Evolutionary conservation across 2,329 filamentous ascomycete species (phyloP).

Genomic region (Immersiporthe knoxdaviesiana): DNA sequence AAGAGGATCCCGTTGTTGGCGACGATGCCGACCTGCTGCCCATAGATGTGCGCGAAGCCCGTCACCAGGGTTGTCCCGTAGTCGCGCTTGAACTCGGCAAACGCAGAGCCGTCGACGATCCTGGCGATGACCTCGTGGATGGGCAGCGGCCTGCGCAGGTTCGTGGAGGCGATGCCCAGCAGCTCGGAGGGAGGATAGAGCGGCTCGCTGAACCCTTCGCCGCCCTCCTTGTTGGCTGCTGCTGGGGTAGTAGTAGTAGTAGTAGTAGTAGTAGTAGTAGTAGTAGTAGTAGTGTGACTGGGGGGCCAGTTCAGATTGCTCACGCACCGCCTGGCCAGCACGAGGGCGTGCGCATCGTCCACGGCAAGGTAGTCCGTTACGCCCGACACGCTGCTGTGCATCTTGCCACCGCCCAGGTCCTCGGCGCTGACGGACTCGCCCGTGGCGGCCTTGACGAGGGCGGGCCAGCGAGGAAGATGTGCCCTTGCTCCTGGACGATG

Average conservation of each 20-base stretch:
- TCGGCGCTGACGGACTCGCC: slow-evolving; percentile 90
- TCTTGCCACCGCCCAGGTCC: slow-evolving; percentile 84
- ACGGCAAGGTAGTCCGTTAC: slow-evolving; percentile 96
- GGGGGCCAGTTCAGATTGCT: slow-evolving; percentile 92
- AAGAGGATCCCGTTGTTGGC: slow-evolving; percentile 97
- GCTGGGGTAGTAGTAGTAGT: slow-evolving; percentile 37
- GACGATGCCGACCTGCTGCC: slow-evolving; percentile 87
- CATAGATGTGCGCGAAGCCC: slow-evolving; percentile 87
- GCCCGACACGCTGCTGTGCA: slow-evolving; percentile 89
- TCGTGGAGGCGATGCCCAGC: slow-evolving; percentile 85
- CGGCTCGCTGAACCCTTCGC: slow-evolving; percentile 64
- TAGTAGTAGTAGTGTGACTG: slow-evolving; percentile 42
- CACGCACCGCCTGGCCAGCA: slow-evolving; percentile 81
- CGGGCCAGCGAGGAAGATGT: slow-evolving; percentile 94
- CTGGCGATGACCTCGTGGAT: slow-evolving; percentile 45
- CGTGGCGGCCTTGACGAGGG: slow-evolving; percentile 96
- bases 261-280: slow-evolving; percentile 40
- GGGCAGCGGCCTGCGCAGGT: slow-evolving; percentile 81
- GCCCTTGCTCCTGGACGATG: slow-evolving; percentile 93
- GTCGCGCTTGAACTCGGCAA: slow-evolving; percentile 91
- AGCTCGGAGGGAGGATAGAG: slow-evolving; percentile 78
- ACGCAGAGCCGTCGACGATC: slow-evolving; percentile 53
- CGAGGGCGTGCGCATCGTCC: slow-evolving; percentile 88
- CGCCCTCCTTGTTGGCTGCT: slow-evolving; percentile 39
- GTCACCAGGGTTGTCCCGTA: slow-evolving; percentile 91